Percentiles rank a stretch among this genome's conserved stretches.
These are phyloP conservation scores for Aspergillus awamori DNA, from an alignment of 2,329 filamentous ascomycete species.

Conservation along the genomic window DNA sequence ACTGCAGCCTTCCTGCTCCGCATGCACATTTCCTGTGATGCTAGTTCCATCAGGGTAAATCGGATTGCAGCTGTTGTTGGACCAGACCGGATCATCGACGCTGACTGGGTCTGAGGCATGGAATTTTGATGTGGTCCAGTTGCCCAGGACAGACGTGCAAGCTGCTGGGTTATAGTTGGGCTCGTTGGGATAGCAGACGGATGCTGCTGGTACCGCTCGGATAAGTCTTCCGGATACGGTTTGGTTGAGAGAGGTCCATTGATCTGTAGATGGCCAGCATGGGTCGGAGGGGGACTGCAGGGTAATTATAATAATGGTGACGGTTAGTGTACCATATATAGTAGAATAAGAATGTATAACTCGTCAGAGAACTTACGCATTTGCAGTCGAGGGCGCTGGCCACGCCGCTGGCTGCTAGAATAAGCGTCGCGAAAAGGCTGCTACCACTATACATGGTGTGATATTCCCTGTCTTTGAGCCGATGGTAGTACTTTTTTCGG, in stretches of 20 bases:
- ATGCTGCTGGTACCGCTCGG: not conserved
- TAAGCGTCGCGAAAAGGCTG: too few relatives aligned
- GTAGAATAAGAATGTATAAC: too few relatives aligned
- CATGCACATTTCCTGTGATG: not conserved
- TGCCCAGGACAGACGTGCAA: not conserved
- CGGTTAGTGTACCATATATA: too few relatives aligned
- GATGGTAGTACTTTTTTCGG: too few relatives aligned
- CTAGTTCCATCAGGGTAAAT: not conserved
- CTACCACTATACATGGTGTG: too few relatives aligned
- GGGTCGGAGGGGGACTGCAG: too few relatives aligned
- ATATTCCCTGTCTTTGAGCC: too few relatives aligned
- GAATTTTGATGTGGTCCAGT: not conserved
- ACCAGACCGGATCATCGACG: not conserved
- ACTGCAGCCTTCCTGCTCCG: not conserved
- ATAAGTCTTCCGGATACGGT: not conserved
- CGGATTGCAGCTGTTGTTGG: not conserved
- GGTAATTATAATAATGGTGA: fast-evolving
- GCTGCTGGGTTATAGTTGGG: not conserved
- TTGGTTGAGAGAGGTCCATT: not conserved
- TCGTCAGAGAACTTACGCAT: too few relatives aligned
- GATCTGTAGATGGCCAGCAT: too few relatives aligned
- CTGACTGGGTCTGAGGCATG: not conserved
- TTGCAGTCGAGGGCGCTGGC: too few relatives aligned
- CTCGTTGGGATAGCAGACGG: not conserved
- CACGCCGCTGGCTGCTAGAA: too few relatives aligned